Conservation (phyloP, 306 rosid genomes). For the Gillenia trifoliata region DNA sequence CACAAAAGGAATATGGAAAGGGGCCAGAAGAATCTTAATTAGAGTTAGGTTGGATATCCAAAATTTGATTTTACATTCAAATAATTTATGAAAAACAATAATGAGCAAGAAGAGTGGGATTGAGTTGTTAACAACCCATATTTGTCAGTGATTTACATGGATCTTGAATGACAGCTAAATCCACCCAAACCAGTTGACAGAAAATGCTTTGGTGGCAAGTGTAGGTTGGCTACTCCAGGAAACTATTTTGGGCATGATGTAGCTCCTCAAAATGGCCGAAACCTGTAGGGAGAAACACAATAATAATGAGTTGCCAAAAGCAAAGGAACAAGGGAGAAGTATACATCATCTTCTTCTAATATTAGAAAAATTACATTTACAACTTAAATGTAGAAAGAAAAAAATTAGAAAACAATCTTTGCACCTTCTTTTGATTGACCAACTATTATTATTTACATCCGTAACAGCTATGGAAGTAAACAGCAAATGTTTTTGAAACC, state of each 20-base stretch:
- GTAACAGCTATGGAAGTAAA: conserved; percentile 86
- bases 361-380: neutral
- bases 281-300: conserved; percentile 41
- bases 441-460: conserved; percentile 81
- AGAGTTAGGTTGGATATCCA: neutral
- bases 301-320: conserved; percentile 9
- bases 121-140: conserved; percentile 58
- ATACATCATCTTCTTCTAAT: conserved; percentile 4
- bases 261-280: conserved; percentile 99
- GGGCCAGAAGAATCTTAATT: neutral
- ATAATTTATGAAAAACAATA: neutral
- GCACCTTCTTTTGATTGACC: conserved; percentile 98
- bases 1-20: neutral
- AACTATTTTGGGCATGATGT: conserved; percentile 89
- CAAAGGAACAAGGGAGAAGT: neutral
- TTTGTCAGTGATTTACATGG: conserved; percentile 72
- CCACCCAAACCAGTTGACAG: conserved; percentile 91
- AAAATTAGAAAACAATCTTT: conserved; percentile 21
- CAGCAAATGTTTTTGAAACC: conserved; percentile 88
- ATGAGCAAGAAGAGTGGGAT: neutral
- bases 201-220: conserved; percentile 96
- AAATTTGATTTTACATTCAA: neutral
- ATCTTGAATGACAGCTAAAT: conserved; percentile 78
- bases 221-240: conserved; percentile 84
- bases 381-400: conserved; percentile 2